phyloP scores from a whole-genome alignment of 75 land plant genomes.

The Selaginella tamariscina region DNA sequence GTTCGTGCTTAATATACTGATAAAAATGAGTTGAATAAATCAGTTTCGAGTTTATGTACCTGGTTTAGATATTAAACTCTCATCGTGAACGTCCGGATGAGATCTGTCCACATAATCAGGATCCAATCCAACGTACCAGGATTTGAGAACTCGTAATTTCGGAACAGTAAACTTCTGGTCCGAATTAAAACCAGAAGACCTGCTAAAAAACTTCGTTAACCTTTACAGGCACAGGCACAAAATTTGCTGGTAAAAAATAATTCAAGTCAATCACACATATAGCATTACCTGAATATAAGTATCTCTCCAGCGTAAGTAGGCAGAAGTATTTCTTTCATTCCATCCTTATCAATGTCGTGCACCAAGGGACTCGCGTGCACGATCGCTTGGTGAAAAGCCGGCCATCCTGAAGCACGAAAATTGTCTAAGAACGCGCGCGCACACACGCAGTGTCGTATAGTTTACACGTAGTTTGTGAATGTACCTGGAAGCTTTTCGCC shows the following conservation, averaged over 20 bases:
- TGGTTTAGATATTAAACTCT: constrained; percentile 29
- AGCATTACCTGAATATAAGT: constrained; percentile 75
- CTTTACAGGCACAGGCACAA: background rate
- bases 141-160: constrained; percentile 57
- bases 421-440: no score
- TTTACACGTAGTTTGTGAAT: background rate
- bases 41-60: no score
- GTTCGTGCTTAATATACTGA: no score
- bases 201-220: constrained; percentile 14
- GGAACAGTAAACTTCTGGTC: constrained; percentile 72
- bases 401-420: constrained; percentile 59
- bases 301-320: constrained; percentile 95
- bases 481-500: constrained; percentile 95
- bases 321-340: constrained; percentile 74
- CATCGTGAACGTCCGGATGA: constrained; percentile 94
- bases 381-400: constrained; percentile 87
- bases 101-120: constrained; percentile 81
- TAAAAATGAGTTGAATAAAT: no score
- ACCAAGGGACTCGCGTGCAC: constrained; percentile 86
- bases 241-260: background rate
- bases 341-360: constrained; percentile 98
- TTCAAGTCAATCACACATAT: constrained; percentile 1
- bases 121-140: constrained; percentile 87
- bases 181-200: constrained; percentile 81
- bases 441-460: background rate